Conservation (phyloP, 768 basidiomycete species). For the Piloderma croceum region DNA sequence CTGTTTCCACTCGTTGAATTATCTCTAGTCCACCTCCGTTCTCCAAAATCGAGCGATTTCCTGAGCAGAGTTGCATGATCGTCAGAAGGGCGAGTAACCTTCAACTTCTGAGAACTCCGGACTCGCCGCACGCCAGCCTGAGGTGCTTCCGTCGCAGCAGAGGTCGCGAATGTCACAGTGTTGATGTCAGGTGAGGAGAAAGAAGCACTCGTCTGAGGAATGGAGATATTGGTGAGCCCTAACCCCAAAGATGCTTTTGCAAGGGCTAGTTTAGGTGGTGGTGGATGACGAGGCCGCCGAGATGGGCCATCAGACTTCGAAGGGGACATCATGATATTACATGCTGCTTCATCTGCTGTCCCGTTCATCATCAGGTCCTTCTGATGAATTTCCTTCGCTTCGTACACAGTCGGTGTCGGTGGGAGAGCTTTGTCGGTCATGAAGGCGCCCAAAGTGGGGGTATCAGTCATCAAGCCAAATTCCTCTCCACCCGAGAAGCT, state of each 20-base stretch:
- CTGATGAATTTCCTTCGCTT: too few species aligned
- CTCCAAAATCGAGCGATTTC: too few species aligned
- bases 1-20: too few species aligned
- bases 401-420: conserved; percentile 29
- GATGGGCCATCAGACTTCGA: conserved; percentile 21
- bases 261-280: conserved; percentile 38
- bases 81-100: too few species aligned
- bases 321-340: conserved; percentile 11
- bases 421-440: conserved; percentile 45
- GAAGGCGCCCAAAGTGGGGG: conserved; percentile 6
- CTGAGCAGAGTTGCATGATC: too few species aligned
- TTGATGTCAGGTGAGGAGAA: conserved; percentile 44
- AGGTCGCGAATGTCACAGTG: conserved; percentile 38
- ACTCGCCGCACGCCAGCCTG: conserved; percentile 36
- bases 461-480: neutral
- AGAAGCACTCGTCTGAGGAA: conserved; percentile 30
- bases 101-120: conserved; percentile 48
- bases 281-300: conserved; percentile 19
- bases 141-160: conserved; percentile 17
- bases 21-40: too few species aligned
- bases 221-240: conserved; percentile 49
- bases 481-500: conserved; percentile 17
- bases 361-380: too few species aligned
- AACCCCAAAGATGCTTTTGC: conserved; percentile 56
- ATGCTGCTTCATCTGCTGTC: conserved; percentile 1